Base-by-base conservation (phyloP, 106 monocot genomes). In the Dendrobium nobile region DNA sequence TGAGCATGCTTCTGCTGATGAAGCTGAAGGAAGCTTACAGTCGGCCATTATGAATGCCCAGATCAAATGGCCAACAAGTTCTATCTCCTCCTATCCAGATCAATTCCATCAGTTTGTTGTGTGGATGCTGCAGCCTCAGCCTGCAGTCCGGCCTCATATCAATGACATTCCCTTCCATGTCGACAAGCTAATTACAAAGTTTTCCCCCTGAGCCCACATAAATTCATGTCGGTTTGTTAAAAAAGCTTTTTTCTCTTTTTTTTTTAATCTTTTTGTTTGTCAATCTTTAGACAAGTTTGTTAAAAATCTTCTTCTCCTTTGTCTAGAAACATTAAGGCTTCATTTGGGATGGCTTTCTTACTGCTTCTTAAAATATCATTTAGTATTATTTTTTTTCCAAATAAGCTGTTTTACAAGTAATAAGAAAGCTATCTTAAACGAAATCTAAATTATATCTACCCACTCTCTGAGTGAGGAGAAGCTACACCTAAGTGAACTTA, bases 71-170 rank as follows among this genome's bases (percentile, higher is more conserved):
- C 95, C 76, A 7, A 28, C 91, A 7, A 87, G 81, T 51, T 87
- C 93, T 8, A 56, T 79, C 11, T 93, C 91, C 13, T 84, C 91
- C 73, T 99, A 93, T 65, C 93, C 98, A 0, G 95, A 99, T 56
- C 79, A 82, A 31, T 88, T 99, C 68, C 91, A 77, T 70, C 92
- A 99, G 73, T 95, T 95, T 86, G 83, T 95, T 27, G 37, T 77
- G 15, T 95, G 98, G 95, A 83, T 99, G 95, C 88, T 99, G n/a
- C 95, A 93, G 84, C 92, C 98, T 72, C 91, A 93, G 70, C 84
- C 89, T 78, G 77, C 95, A 0, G 55, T 99, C 28, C 89, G 98
- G 75, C 98, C 98, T 31, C 64, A 85, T 82, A 90, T 99, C 47
- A 88, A 88, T 67, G 98, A 93, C 78, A 86, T 99, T 65, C 74